Evolutionary conservation across 2,329 filamentous ascomycete species (phyloP).

Genomic region (Cryphonectria nitschkei): DNA sequence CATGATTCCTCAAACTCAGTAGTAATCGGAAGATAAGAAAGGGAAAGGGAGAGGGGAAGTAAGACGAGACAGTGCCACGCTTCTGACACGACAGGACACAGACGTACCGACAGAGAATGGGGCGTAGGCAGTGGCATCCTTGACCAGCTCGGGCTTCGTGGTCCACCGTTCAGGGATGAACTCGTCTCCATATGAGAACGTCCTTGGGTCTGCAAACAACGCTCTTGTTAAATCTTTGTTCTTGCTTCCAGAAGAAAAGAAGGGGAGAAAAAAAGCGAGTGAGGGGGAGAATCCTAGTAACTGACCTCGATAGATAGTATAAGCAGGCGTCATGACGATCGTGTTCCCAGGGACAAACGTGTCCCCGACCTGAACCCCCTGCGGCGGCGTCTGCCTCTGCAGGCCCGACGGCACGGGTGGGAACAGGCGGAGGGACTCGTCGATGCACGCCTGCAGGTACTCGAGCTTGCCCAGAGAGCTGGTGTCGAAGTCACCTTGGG

Average conservation of each 20-base stretch:
- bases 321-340: conserved; percentile 31
- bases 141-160: conserved; percentile 20
- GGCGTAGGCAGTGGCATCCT: conserved; percentile 12
- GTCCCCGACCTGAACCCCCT: conserved; percentile 35
- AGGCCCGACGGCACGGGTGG: conserved; percentile 22
- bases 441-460: conserved; percentile 24
- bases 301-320: conserved; percentile 31
- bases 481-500: conserved; percentile 22
- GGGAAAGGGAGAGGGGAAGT: too few species aligned
- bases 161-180: conserved; percentile 33
- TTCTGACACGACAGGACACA: background rate
- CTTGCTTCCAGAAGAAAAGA: background rate
- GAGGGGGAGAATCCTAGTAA: background rate
- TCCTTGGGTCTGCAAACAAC: conserved; percentile 16
- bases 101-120: conserved; percentile 24
- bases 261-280: background rate
- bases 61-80: too few species aligned
- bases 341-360: conserved; percentile 32
- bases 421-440: conserved; percentile 24
- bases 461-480: conserved; percentile 24
- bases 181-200: conserved; percentile 25
- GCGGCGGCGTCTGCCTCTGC: conserved; percentile 35
- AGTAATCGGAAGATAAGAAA: too few species aligned
- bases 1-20: too few species aligned
- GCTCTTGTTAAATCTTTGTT: background rate